Evolutionary conservation across 2,329 filamentous ascomycete genomes (phyloP).

Genomic region (Sporothrix euskadiensis): DNA sequence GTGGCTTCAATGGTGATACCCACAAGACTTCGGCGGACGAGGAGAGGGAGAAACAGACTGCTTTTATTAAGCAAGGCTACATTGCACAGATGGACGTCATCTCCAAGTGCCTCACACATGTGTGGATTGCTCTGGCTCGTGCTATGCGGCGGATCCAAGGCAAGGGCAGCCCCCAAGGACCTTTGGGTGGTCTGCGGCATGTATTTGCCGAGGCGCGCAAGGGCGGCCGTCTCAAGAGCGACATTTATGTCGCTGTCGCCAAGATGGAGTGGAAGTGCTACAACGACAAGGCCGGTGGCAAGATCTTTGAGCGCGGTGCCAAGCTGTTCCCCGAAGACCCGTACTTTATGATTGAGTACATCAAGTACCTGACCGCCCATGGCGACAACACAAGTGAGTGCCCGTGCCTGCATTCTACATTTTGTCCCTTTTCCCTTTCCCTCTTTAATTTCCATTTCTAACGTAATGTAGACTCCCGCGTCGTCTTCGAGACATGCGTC

Average conservation of each 20-base stretch:
- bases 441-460: constrained; percentile 21
- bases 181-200: constrained; percentile 71
- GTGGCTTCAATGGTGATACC: constrained; percentile 37
- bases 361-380: constrained; percentile 89
- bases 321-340: constrained; percentile 94
- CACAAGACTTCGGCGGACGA: constrained; percentile 42
- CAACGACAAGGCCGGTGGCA: constrained; percentile 86
- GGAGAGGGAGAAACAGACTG: constrained; percentile 59
- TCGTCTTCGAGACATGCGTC: constrained; percentile 93
- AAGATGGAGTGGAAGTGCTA: constrained; percentile 95
- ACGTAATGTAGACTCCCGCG: constrained; percentile 71
- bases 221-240: constrained; percentile 83
- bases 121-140: constrained; percentile 93
- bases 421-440: neutral
- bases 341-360: constrained; percentile 88
- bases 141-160: constrained; percentile 94
- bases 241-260: constrained; percentile 92
- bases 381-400: constrained; percentile 89
- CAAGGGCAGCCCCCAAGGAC: constrained; percentile 63
- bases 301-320: constrained; percentile 92
- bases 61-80: constrained; percentile 65
- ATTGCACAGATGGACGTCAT: constrained; percentile 72
- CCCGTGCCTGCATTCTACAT: neutral
- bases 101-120: constrained; percentile 82
- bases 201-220: constrained; percentile 88